Percentiles rank a stretch among this genome's conserved stretches.
These are phyloP conservation scores for Coemansia sp. DNA, from an alignment of 192 early-diverging fungal genomes.

Conservation along the genomic window DNA sequence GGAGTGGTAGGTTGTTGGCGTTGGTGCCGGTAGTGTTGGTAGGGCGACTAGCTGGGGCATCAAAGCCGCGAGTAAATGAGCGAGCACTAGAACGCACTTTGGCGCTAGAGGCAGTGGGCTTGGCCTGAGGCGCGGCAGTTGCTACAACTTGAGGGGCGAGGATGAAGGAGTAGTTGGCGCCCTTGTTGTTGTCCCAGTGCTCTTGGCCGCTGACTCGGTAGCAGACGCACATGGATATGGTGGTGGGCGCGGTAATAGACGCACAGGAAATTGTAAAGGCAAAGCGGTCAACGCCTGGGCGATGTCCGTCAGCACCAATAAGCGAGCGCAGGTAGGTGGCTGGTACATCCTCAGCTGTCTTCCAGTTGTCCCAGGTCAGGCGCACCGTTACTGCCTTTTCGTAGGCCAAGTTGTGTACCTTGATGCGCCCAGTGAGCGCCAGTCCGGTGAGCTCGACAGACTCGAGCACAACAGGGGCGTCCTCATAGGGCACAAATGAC, in stretches of 20 bases:
- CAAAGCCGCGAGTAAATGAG: slow-evolving; percentile 20
- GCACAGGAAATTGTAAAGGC: slow-evolving; percentile 59
- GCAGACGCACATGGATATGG: slow-evolving; percentile 64
- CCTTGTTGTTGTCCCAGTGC: slow-evolving; percentile 94
- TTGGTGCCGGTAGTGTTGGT: not conserved
- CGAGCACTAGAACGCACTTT: slow-evolving; percentile 8
- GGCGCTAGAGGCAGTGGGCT: slow-evolving; percentile 1
- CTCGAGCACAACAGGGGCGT: slow-evolving; percentile 62
- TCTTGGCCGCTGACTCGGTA: slow-evolving; percentile 73
- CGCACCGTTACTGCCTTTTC: slow-evolving; percentile 77
- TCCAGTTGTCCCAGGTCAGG: slow-evolving; percentile 80
- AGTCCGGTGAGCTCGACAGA: slow-evolving; percentile 45
- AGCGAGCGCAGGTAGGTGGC: slow-evolving; percentile 69
- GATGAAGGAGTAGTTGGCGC: slow-evolving; percentile 76
- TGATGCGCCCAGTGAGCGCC: slow-evolving; percentile 65
- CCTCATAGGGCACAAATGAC: slow-evolving; percentile 41
- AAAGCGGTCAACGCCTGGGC: slow-evolving; percentile 70
- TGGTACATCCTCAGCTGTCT: slow-evolving; percentile 63
- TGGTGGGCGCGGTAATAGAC: slow-evolving; percentile 6
- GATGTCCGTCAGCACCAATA: slow-evolving; percentile 34
- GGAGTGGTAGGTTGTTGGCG: not conserved
- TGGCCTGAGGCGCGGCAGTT: not conserved
- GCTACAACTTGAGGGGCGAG: not conserved
- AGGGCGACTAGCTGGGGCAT: not conserved
- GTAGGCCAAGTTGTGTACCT: slow-evolving; percentile 86